phyloP scores from a whole-genome alignment of 805 yeast species.

The Debaryomyces hansenii region DNA sequence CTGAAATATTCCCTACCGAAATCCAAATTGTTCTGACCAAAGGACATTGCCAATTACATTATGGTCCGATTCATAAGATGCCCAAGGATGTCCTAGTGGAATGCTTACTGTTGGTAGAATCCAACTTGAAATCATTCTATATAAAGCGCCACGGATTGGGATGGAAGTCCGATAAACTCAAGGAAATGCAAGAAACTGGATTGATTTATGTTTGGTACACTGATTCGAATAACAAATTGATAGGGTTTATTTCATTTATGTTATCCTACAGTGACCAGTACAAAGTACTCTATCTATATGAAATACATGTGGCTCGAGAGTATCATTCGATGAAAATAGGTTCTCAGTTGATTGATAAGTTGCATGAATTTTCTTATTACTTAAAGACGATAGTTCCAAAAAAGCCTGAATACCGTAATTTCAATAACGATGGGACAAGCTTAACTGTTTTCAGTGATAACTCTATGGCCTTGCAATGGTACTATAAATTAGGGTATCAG shows the following conservation, averaged over 20 bases:
- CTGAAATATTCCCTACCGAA: constrained; percentile 7
- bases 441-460: constrained; percentile 56
- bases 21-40: background rate
- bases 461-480: constrained; percentile 43
- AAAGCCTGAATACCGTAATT: constrained; percentile 2
- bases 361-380: constrained; percentile 31
- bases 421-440: constrained; percentile 26
- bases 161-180: constrained; percentile 43
- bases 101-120: constrained; percentile 24
- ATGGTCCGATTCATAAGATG: constrained; percentile 7
- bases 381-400: constrained; percentile 6
- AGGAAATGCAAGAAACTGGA: constrained; percentile 50
- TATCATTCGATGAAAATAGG: constrained; percentile 43
- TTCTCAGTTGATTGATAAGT: constrained; percentile 27
- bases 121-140: constrained; percentile 30
- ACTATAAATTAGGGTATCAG: constrained; percentile 38
- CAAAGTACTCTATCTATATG: constrained; percentile 53
- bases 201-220: constrained; percentile 41
- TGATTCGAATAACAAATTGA: constrained; percentile 13
- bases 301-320: constrained; percentile 46
- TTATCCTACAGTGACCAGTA: constrained; percentile 40
- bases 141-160: constrained; percentile 27
- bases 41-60: background rate
- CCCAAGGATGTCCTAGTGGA: constrained; percentile 1
- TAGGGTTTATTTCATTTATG: constrained; percentile 49